Base-by-base conservation (phyloP, 139 green algal species). In the Nannochloris sp. region DNA sequence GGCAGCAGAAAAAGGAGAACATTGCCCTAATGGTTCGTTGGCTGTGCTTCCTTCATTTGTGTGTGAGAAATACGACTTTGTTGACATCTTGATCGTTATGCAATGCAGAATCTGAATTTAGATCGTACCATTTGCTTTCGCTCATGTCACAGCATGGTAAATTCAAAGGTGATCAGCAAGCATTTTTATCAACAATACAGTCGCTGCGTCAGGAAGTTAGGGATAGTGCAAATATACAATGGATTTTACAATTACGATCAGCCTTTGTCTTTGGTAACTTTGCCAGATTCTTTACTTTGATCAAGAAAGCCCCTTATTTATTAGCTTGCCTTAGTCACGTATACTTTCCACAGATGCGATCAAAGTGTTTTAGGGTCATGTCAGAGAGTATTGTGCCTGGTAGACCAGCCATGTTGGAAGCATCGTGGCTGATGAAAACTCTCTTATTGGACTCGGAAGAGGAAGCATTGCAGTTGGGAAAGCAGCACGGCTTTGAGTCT, bases 101-200 rank as follows among this genome's bases (percentile, higher is more conserved):
- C 21, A n/a, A 48, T 31, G 66, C 66, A 70, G 81, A 91, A 60
- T 48, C 70, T 10, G 86, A 93, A 73, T 88, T 93, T 58, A 50
- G 79, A 9, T 69, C 78, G 0, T 93, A 90, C 48, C 81, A 92
- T n/a, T 62, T 89, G 27, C 53, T 91, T 15, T 67, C 79, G 8
- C 64, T 82, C 9, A 70, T 85, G 40, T 81, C 74, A 25, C 75
- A 73, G n/a, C 84, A 90, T 54, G 85, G 83, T 55, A 80, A 78
- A 61, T 91, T 82, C 64, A 72, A 78, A 34, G 68, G 57, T n/a
- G 56, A 68, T 44, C 66, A 58, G 21, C 68, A 80, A 57, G 48
- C 51, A 5, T 73, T 70, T 44, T 60, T 78, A 12, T 65, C 65
- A 18, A 78, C 55, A 24, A 48, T 76, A 1, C 64, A 76, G 46